A percentile compares a stretch with the other conserved stretches of the same genome.
These are phyloP conservation scores for Anisodus acutangulus DNA, from an alignment of 257 asterid species.

Conservation along the genomic window DNA sequence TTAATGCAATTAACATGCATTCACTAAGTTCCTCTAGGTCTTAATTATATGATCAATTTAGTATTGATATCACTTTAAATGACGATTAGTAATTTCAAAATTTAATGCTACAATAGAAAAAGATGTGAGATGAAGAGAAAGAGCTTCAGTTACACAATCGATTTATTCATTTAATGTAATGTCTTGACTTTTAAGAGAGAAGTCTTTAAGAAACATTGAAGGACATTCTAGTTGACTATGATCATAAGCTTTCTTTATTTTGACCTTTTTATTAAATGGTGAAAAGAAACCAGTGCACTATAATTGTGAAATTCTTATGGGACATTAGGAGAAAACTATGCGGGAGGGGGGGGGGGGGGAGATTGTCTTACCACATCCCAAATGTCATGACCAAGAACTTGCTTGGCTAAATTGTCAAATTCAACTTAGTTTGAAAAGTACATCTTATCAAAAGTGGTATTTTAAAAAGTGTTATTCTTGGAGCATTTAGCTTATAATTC, in stretches of 20 bases:
- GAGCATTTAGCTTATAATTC: background rate
- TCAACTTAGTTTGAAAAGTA: too few relatives aligned
- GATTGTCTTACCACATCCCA: background rate
- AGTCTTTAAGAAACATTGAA: background rate
- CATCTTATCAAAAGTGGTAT: too few relatives aligned
- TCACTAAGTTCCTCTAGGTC: constrained; percentile 16
- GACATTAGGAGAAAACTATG: background rate
- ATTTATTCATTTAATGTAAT: constrained; percentile 16
- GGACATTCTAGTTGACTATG: background rate
- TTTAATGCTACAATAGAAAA: constrained; percentile 26
- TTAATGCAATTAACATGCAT: constrained; percentile 15
- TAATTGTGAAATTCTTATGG: background rate
- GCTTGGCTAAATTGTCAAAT: too few relatives aligned
- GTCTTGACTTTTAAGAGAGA: background rate
- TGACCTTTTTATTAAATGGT: background rate
- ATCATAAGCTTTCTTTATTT: background rate
- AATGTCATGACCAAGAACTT: background rate
- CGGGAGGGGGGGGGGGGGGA: too few relatives aligned
- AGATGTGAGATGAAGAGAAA: background rate
- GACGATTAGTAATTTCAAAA: constrained; percentile 29
- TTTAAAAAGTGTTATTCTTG: background rate
- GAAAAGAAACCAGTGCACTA: constrained; percentile 1
- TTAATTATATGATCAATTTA: background rate
- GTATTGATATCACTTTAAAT: constrained; percentile 33
- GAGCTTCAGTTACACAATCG: constrained; percentile 38